A percentile compares a stretch with the other conserved stretches of the same genome.
Conservation (phyloP, 2,329 filamentous ascomycete species). For the Colletotrichum lentis region DNA sequence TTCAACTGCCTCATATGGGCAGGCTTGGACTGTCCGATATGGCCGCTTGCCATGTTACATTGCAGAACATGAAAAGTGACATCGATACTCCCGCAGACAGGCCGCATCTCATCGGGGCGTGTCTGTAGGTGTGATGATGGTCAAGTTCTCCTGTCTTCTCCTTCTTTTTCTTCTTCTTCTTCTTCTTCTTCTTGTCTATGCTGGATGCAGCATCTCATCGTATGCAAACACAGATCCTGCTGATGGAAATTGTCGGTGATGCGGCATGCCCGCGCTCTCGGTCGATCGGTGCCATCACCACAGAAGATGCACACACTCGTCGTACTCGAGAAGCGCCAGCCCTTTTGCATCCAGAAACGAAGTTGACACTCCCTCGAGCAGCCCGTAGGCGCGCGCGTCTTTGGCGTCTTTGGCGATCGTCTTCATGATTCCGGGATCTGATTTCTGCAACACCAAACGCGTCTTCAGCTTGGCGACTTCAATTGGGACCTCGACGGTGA, state of each 20-base stretch:
- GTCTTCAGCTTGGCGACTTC: too few relatives aligned
- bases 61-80: constrained; percentile 5
- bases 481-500: neutral
- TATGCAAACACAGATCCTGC: too few relatives aligned
- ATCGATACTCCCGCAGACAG: neutral
- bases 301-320: too few relatives aligned
- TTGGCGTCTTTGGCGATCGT: neutral
- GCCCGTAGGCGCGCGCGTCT: neutral
- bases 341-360: neutral
- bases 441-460: neutral
- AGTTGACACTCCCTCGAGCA: too few relatives aligned
- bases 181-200: too few relatives aligned
- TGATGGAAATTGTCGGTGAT: too few relatives aligned
- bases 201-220: neutral
- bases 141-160: neutral
- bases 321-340: neutral
- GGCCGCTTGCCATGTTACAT: neutral
- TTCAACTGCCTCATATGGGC: neutral
- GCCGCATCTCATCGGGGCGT: constrained; percentile 1
- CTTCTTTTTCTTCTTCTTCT: too few relatives aligned
- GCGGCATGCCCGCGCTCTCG: neutral
- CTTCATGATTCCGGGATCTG: neutral
- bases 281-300: neutral
- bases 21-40: neutral
- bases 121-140: neutral